Base-by-base conservation (phyloP, 2,329 filamentous ascomycete species). In the Fusarium begoniae region DNA sequence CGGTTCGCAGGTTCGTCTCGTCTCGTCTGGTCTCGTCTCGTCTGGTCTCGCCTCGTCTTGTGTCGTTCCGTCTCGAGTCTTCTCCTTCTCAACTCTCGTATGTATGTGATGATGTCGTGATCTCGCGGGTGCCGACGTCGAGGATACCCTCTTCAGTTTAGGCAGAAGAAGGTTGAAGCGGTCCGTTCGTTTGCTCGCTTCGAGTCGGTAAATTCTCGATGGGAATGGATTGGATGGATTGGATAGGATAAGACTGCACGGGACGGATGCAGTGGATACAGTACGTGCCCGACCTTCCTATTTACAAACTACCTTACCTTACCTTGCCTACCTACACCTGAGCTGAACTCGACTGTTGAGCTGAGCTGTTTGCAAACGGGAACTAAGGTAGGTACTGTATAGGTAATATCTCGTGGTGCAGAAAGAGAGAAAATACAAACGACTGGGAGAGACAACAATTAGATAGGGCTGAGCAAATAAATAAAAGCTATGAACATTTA, bases 131-230 rank as follows among this genome's bases (percentile, higher is more conserved):
- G 65, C 61, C 69, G 72, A 65, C 67, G 67, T 74, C 59, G 65
- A 70, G 45, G 50, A 51, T 37, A n/a, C 32, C 45, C 30, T 55
- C 22, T 72, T 75, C 55, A 41, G 50, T 75, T 75, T 77, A 77
- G 75, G 75, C 75, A 77, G 75, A 77, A 77, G 72, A 73, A 69
- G 71, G 54, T 63, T 40, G 61, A 70, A 72, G 73, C 63, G 66
- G 66, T 57, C 65, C 61, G 72, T 65, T 59, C 72, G 69, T 72
- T 74, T 67, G 63, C 59, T 77, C 65, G 71, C 60, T 69, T 77
- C 66, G 58, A 69, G 66, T 70, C 66, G 72, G 73, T 74, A 78
- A 78, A 76, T 76, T 74, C 69, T 72, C 66, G 47, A 67, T 72
- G 69, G 44, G 50, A 67, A 72, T 66, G 72, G 51, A 67, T 57